Evolutionary conservation across 768 basidiomycete genomes (phyloP), one percentile per base, ranked within the genome.

Genomic region (Lactifluus rugatus): DNA sequence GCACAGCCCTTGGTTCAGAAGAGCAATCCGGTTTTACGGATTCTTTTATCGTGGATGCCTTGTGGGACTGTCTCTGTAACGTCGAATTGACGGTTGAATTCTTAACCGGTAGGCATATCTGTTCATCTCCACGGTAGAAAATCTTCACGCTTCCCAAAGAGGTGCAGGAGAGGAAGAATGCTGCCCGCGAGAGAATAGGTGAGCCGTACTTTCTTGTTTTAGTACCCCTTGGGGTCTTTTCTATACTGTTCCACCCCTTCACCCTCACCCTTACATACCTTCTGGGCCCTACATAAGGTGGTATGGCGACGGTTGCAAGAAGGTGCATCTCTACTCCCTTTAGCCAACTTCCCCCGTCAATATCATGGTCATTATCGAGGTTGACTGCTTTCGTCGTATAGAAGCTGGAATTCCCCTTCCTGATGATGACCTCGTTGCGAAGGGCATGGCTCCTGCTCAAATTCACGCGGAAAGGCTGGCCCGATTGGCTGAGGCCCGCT

Each of bases 31-130:
- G 83, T 7, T 71, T 95, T 46, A 76, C 86, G 44, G 89, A 95
- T 69, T 70, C 75, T 34, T 77, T 83, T 51, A 87, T 99, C 68
- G 81, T 79, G 66, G 87, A 91, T 61, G 76, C 80, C 0, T 74
- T 98, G 47, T 98, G 93, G 87, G 83, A 98, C 65, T 82, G 75
- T 66, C 89, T 88, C 70, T 97, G 95, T 65, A 84, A 95, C 66
- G 78, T 87, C 16, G 83, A 91, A 34, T 78, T 84, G 69, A 82
- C 88, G 17, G 72, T 95, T 10, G 73, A 81, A 32, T 90, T 83
- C 81, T 75, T 90, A 26, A 64, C 87, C 37, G 85, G 92, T 93
- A 60, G 62, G 85, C 74, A 3, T 14, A 23, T 32, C 7, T 28
- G 37, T 25, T n/a, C 21, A 26, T 26, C 44, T 37, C 7, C 28